These are phyloP conservation scores for Magnaporthiopsis incrustans DNA, from an alignment of 2,329 filamentous ascomycete genomes.

Conservation along the genomic window DNA sequence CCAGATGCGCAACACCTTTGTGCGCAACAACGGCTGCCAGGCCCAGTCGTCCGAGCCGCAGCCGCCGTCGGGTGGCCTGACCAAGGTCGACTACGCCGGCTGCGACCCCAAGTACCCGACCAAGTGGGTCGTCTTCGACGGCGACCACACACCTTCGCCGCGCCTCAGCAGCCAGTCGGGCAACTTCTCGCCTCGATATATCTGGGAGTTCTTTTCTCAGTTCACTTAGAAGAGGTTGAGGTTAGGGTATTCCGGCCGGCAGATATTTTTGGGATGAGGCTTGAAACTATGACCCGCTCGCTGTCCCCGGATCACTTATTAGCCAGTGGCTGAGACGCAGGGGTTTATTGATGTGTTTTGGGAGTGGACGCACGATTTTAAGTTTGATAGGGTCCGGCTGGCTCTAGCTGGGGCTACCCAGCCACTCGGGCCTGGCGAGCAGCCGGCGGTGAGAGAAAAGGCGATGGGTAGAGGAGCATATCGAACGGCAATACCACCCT, in stretches of 20 bases:
- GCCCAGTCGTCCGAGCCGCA: not conserved
- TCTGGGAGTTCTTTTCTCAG: not conserved
- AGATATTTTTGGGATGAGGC: too few relatives aligned
- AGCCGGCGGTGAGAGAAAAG: not conserved
- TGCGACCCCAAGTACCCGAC: constrained; percentile 24
- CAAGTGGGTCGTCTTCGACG: constrained; percentile 25
- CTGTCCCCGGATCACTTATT: too few relatives aligned
- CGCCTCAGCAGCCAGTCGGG: not conserved
- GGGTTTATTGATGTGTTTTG: too few relatives aligned
- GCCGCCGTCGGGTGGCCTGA: constrained; percentile 10
- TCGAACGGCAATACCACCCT: not conserved
- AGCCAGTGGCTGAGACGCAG: too few relatives aligned
- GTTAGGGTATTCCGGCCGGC: too few relatives aligned
- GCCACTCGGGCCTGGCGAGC: not conserved
- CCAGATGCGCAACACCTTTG: constrained; percentile 27
- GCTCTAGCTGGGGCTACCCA: too few relatives aligned
- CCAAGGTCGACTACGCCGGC: constrained; percentile 17
- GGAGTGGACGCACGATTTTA: too few relatives aligned
- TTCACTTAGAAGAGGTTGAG: not conserved
- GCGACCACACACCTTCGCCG: constrained; percentile 17
- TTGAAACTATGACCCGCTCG: too few relatives aligned
- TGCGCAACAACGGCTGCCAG: constrained; percentile 27
- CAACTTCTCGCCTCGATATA: not conserved
- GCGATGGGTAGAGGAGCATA: not conserved
- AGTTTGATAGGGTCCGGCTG: not conserved